These are phyloP conservation scores for Aphanocladium album DNA, from an alignment of 2,329 filamentous ascomycete species.

Conservation along the genomic window DNA sequence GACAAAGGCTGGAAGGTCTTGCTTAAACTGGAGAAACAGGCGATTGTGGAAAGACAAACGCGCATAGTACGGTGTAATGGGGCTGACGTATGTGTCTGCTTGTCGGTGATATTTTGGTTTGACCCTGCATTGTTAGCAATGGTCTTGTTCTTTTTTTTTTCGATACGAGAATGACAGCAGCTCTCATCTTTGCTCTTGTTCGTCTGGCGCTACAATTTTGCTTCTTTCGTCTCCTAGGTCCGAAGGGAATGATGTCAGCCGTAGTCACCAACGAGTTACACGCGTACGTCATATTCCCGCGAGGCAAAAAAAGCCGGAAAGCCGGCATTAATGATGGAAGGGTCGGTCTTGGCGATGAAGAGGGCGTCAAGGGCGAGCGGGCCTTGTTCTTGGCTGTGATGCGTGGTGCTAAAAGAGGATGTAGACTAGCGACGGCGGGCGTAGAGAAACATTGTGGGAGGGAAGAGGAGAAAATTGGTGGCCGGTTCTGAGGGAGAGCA, in stretches of 20 bases:
- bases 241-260: background rate
- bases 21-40: background rate
- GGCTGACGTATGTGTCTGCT: no score
- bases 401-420: background rate
- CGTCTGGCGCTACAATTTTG: no score
- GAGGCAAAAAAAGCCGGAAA: background rate
- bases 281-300: conserved; percentile 1
- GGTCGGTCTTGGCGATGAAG: background rate
- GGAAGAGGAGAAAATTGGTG: background rate
- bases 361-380: background rate
- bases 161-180: no score
- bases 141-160: no score
- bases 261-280: background rate
- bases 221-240: no score
- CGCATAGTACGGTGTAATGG: background rate
- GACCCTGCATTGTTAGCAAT: background rate
- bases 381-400: background rate
- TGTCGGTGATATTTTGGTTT: background rate
- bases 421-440: background rate
- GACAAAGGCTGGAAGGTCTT: background rate
- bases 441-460: background rate
- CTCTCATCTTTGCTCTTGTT: no score
- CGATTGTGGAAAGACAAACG: background rate
- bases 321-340: background rate
- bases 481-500: background rate